These are phyloP conservation scores for Zopfochytrium polystomum DNA, from an alignment of 371 early-diverging fungal species.

Conservation along the genomic window DNA sequence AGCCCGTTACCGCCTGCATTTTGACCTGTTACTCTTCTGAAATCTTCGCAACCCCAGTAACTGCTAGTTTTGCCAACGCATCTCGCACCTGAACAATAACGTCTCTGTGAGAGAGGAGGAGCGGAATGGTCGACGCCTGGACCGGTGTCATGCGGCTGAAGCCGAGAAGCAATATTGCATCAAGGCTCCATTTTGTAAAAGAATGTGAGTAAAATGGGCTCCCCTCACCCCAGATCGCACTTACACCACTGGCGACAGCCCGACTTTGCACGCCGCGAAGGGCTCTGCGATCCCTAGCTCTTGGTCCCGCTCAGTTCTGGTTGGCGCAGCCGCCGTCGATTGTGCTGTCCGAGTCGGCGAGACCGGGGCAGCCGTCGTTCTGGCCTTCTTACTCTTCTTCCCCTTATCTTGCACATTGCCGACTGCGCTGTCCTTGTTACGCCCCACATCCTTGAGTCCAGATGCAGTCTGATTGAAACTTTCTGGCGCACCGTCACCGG, in stretches of 20 bases:
- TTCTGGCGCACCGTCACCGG: too few species aligned
- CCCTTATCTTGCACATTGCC: too few species aligned
- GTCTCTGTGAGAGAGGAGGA: constrained; percentile 88
- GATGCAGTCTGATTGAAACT: too few species aligned
- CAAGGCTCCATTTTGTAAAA: constrained; percentile 1
- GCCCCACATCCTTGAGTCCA: too few species aligned
- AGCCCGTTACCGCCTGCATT: constrained; percentile 94
- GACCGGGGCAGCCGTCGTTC: too few species aligned
- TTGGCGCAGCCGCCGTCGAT: too few species aligned
- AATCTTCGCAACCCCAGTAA: too few species aligned
- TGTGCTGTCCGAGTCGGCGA: too few species aligned
- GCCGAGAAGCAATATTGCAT: constrained; percentile 44
- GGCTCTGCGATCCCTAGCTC: neutral
- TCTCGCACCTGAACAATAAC: constrained; percentile 83
- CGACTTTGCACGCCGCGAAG: neutral
- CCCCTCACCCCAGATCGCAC: neutral
- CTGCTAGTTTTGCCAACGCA: constrained; percentile 23
- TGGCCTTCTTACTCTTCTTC: too few species aligned
- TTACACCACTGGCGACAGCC: neutral
- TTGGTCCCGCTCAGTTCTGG: neutral
- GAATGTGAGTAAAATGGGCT: neutral
- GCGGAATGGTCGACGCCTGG: constrained; percentile 85
- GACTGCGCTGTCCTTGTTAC: too few species aligned
- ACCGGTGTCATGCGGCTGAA: constrained; percentile 81
- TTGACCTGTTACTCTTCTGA: too few species aligned